These are phyloP conservation scores for Zangia roseola DNA, from an alignment of 768 basidiomycete species.

Conservation along the genomic window DNA sequence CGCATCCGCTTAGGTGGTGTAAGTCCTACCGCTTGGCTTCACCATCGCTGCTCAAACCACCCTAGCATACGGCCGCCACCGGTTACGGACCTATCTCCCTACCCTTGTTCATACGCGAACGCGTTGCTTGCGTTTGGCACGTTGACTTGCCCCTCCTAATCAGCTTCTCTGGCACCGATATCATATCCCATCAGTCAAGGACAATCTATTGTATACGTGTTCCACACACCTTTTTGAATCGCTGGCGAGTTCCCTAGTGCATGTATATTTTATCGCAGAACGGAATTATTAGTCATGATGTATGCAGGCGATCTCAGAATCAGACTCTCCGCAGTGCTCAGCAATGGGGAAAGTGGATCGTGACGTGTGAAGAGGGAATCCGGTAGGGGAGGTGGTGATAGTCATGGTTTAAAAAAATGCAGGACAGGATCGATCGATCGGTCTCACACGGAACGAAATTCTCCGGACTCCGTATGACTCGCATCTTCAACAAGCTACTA, in stretches of 20 bases:
- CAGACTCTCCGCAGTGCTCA: no score
- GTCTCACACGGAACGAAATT: no score
- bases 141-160: background rate
- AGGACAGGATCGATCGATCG: no score
- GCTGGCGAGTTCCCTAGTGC: constrained; percentile 18
- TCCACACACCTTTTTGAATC: constrained; percentile 17
- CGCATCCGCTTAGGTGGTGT: constrained; percentile 30
- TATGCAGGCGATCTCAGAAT: no score
- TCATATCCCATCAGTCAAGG: constrained; percentile 22
- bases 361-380: background rate
- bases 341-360: no score
- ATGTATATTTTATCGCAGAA: constrained; percentile 6
- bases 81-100: background rate
- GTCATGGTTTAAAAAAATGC: no score
- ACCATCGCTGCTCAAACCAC: constrained; percentile 19
- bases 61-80: background rate
- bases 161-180: constrained; percentile 14
- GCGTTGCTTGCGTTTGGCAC: background rate
- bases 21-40: constrained; percentile 17
- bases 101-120: background rate
- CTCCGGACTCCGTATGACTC: no score
- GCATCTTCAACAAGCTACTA: no score
- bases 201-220: constrained; percentile 5
- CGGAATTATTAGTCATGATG: constrained; percentile 8
- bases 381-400: no score